Conservation (phyloP, 306 rosid species). For the Herpetospermum pedunculosum region DNA sequence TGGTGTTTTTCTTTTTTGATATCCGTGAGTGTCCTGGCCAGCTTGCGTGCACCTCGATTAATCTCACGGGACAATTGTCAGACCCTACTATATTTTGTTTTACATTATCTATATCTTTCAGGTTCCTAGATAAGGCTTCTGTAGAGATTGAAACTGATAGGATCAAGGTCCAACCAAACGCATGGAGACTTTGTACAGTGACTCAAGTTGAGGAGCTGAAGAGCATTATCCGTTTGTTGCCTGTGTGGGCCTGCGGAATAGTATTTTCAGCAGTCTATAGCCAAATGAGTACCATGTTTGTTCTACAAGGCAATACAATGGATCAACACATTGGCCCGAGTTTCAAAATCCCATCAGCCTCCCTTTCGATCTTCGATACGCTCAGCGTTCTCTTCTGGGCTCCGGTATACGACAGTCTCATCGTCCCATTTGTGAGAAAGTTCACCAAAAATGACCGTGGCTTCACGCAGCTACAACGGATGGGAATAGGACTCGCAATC, state of each 20-base stretch:
- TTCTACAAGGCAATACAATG: constrained; percentile 76
- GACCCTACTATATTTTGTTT: no score
- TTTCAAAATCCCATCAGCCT: constrained; percentile 73
- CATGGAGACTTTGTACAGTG: constrained; percentile 79
- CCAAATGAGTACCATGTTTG: constrained; percentile 86
- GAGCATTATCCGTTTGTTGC: constrained; percentile 44
- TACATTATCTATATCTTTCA: constrained; percentile 10
- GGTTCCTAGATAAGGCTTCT: constrained; percentile 74
- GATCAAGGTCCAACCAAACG: constrained; percentile 17
- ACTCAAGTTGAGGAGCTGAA: constrained; percentile 84
- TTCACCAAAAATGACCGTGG: constrained; percentile 62
- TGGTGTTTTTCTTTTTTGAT: no score
- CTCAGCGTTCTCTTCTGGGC: constrained; percentile 78
- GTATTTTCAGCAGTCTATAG: constrained; percentile 62
- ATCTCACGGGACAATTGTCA: no score
- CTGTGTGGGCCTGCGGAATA: constrained; percentile 75
- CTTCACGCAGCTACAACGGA: constrained; percentile 66
- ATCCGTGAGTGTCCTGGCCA: no score
- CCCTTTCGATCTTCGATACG: constrained; percentile 67
- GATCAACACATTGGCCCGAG: constrained; percentile 59
- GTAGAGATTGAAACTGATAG: constrained; percentile 31
- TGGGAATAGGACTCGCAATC: constrained; percentile 66
- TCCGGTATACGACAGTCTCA: constrained; percentile 40
- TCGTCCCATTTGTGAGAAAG: constrained; percentile 46
- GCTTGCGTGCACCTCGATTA: no score